phyloP scores from a whole-genome alignment of 768 basidiomycete species.

The Russula earlei region DNA sequence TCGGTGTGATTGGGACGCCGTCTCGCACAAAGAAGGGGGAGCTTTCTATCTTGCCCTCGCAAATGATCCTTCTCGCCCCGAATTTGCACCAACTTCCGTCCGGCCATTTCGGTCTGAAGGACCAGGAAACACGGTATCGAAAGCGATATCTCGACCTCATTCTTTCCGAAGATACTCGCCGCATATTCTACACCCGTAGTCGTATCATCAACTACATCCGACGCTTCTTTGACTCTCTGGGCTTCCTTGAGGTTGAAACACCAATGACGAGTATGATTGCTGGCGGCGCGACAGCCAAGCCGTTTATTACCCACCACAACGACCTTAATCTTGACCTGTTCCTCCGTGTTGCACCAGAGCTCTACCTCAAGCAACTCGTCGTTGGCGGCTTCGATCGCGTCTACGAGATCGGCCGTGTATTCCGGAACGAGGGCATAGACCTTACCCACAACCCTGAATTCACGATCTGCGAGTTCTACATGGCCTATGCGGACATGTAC shows the following conservation, averaged over 20 bases:
- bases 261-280: slow-evolving; percentile 96
- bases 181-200: slow-evolving; percentile 83
- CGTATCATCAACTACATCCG: slow-evolving; percentile 90
- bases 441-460: slow-evolving; percentile 99
- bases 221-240: slow-evolving; percentile 78
- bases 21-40: slow-evolving; percentile 94
- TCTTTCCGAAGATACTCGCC: slow-evolving; percentile 81
- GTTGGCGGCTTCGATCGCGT: slow-evolving; percentile 97
- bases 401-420: slow-evolving; percentile 96
- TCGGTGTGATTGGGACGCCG: slow-evolving; percentile 84
- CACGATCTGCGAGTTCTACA: slow-evolving; percentile 99
- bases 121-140: slow-evolving; percentile 94
- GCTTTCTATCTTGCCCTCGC: slow-evolving; percentile 74
- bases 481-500: slow-evolving; percentile 99
- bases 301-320: slow-evolving; percentile 98
- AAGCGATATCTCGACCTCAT: slow-evolving; percentile 99
- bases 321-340: slow-evolving; percentile 93
- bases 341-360: slow-evolving; percentile 94
- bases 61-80: slow-evolving; percentile 84
- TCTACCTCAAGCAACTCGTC: slow-evolving; percentile 95
- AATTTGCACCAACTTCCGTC: slow-evolving; percentile 95
- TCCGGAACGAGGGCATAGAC: slow-evolving; percentile 98
- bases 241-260: slow-evolving; percentile 98
- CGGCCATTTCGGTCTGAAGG: slow-evolving; percentile 87
- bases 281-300: slow-evolving; percentile 97